Evolutionary conservation across 129 eudicot species (phyloP).

Genomic region (carrot (Daucus carota)): DH1_v3.0 NC_030384.2:45177501-45178000

Average conservation of each 20-base stretch:
- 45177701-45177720: neutral
- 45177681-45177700: neutral
- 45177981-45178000: neutral
- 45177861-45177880: neutral
- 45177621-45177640: neutral
- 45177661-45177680: neutral
- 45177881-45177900: no score
- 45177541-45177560: slow-evolving; percentile 19
- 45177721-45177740: slow-evolving; percentile 13
- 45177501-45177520: slow-evolving; percentile 99
- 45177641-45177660: neutral
- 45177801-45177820: slow-evolving; percentile 10
- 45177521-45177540: slow-evolving; percentile 95
- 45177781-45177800: neutral
- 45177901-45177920: no score
- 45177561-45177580: neutral
- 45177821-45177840: neutral
- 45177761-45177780: neutral
- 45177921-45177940: no score
- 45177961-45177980: neutral
- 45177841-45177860: neutral
- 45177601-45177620: neutral
- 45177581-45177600: neutral
- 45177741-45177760: slow-evolving; percentile 9
- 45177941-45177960: neutral